phyloP scores from a whole-genome alignment of 2,329 filamentous ascomycete species.

The Diaporthe citriasiana region DNA sequence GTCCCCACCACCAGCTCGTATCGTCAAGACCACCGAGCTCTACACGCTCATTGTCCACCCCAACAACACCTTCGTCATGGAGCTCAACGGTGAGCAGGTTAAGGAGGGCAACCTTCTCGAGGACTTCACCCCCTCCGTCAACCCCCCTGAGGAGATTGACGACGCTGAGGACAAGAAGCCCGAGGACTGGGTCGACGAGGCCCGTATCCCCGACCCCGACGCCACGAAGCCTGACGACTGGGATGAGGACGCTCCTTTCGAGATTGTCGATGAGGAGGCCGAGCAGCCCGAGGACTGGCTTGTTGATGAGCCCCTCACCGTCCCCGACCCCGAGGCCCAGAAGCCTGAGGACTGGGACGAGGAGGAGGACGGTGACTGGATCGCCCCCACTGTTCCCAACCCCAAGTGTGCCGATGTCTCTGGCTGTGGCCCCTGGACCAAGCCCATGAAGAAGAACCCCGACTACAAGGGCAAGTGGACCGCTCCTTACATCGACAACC shows the following conservation, averaged over 20 bases:
- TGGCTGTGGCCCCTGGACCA: slow-evolving; percentile 93
- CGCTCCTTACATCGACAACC: slow-evolving; percentile 94
- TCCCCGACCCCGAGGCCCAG: slow-evolving; percentile 93
- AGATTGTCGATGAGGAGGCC: slow-evolving; percentile 95
- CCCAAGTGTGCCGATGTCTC: slow-evolving; percentile 94
- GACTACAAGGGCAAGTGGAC: slow-evolving; percentile 99
- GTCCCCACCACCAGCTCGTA: slow-evolving; percentile 85
- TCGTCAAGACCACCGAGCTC: slow-evolving; percentile 91
- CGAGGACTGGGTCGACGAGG: slow-evolving; percentile 94
- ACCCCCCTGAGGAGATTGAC: slow-evolving; percentile 94
- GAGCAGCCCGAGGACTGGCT: slow-evolving; percentile 96
- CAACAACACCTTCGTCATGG: slow-evolving; percentile 94
- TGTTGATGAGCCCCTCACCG: slow-evolving; percentile 83
- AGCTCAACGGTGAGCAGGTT: slow-evolving; percentile 89
- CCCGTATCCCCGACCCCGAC: slow-evolving; percentile 90
- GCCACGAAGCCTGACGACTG: slow-evolving; percentile 98
- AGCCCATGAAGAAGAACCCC: slow-evolving; percentile 94
- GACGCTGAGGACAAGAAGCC: slow-evolving; percentile 95
- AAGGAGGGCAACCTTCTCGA: slow-evolving; percentile 94
- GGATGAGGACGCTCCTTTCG: slow-evolving; percentile 98
- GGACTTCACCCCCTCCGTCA: slow-evolving; percentile 94
- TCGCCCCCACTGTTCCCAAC: slow-evolving; percentile 91
- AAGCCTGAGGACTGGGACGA: slow-evolving; percentile 99
- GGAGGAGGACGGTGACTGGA: slow-evolving; percentile 98
- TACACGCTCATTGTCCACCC: slow-evolving; percentile 98